A percentile compares a stretch with the other conserved stretches of the same genome.
Conservation (phyloP, 441 rosid genomes). For the Gossypium lobatum region DNA sequence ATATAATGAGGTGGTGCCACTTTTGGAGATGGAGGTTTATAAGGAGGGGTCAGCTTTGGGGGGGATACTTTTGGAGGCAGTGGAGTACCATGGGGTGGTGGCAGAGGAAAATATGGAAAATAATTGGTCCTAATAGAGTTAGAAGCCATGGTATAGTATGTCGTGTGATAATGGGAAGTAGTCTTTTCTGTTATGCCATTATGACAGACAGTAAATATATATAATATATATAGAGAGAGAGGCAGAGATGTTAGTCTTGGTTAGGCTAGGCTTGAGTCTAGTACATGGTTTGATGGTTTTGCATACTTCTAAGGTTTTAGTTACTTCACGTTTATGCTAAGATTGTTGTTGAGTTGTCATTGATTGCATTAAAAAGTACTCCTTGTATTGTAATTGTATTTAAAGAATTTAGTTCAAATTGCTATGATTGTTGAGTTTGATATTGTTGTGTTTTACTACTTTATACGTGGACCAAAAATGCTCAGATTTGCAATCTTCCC, state of each 20-base stretch:
- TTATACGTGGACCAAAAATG: background rate
- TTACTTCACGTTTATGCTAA: conserved; percentile 50
- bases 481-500: background rate
- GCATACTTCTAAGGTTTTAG: conserved; percentile 40
- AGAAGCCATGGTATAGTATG: conserved; percentile 29
- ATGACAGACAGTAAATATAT: conserved; percentile 7
- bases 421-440: background rate
- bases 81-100: conserved; percentile 23
- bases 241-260: background rate
- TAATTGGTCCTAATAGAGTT: conserved; percentile 16
- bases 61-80: conserved; percentile 20
- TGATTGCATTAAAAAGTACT: conserved; percentile 45
- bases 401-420: background rate
- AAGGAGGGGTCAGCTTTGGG: too few species aligned
- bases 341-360: conserved; percentile 28
- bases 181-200: background rate
- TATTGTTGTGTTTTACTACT: background rate
- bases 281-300: conserved; percentile 12
- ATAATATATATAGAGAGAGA: background rate
- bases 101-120: conserved; percentile 43
- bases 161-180: background rate
- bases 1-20: conserved; percentile 21
- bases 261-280: conserved; percentile 9
- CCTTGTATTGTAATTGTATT: conserved; percentile 1
- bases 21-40: conserved; percentile 9